Percentiles rank a stretch among this genome's conserved stretches.
phyloP scores from a whole-genome alignment of 192 early-diverging fungal species.

The Chytriomyces hyalinus region DNA sequence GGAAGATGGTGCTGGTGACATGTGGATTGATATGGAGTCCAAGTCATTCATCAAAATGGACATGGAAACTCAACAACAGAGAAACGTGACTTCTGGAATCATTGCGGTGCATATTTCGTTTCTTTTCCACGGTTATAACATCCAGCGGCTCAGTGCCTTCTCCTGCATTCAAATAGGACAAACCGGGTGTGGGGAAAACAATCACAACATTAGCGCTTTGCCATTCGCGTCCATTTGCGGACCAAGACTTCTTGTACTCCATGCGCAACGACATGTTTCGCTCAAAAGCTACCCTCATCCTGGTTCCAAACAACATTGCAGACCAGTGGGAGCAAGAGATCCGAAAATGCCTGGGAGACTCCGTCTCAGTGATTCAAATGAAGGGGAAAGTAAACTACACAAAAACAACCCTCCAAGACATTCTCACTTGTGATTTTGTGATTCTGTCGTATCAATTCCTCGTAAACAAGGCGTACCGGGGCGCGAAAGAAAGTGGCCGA shows the following conservation, averaged over 20 bases:
- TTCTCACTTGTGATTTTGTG: conserved; percentile 16
- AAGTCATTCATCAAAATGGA: not conserved
- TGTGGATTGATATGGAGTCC: not conserved
- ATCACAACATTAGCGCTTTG: conserved; percentile 28
- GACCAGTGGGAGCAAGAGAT: conserved; percentile 29
- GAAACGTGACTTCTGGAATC: not conserved
- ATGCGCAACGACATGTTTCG: not conserved
- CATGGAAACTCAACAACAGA: not conserved
- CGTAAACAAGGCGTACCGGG: not conserved
- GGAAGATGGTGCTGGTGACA: not conserved
- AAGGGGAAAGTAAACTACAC: conserved; percentile 25
- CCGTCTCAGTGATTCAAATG: conserved; percentile 22
- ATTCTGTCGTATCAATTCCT: not conserved
- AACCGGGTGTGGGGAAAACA: conserved; percentile 25
- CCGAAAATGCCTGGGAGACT: conserved; percentile 29
- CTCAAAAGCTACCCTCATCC: conserved; percentile 11
- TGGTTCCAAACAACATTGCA: conserved; percentile 24
- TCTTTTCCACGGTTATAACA: no score
- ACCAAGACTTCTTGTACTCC: not conserved
- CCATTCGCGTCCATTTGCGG: conserved; percentile 16
- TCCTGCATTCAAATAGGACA: conserved; percentile 10
- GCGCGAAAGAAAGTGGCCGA: not conserved
- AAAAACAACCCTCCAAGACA: not conserved
- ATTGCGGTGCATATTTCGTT: not conserved
- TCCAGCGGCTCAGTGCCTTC: not conserved